A percentile compares a stretch with the other conserved stretches of the same genome.
Evolutionary conservation across 306 rosid species (phyloP).

Genomic region (Astragalus membranaceus): DNA sequence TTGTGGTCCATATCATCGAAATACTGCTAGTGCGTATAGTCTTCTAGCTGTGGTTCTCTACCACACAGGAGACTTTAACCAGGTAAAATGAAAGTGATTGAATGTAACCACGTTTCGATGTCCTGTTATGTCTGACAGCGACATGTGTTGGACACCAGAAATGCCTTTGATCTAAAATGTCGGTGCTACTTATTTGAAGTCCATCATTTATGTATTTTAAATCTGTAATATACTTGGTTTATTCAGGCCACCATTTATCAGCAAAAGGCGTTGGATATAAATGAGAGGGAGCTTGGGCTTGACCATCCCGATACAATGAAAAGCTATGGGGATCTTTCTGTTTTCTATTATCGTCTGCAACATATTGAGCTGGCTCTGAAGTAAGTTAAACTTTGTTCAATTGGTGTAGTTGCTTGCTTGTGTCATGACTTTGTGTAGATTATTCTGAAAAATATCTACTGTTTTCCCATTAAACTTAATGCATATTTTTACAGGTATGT

Average conservation of each 20-base stretch:
- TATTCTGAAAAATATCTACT: slow-evolving; percentile 17
- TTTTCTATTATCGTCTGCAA: slow-evolving; percentile 91
- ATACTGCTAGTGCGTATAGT: slow-evolving; percentile 94
- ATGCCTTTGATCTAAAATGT: too few species aligned
- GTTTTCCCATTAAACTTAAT: slow-evolving; percentile 22
- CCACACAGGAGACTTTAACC: slow-evolving; percentile 97
- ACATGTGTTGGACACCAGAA: too few species aligned
- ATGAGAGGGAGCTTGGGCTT: slow-evolving; percentile 96
- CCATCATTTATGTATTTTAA: neutral
- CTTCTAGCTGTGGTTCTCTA: slow-evolving; percentile 96
- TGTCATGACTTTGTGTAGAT: neutral
- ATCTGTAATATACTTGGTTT: neutral
- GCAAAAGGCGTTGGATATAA: slow-evolving; percentile 89
- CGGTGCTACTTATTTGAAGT: too few species aligned
- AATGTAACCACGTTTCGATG: too few species aligned
- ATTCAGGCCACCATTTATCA: slow-evolving; percentile 92
- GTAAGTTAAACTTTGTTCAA: slow-evolving; percentile 43
- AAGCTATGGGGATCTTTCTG: slow-evolving; percentile 98
- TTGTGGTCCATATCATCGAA: slow-evolving; percentile 94
- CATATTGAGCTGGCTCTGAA: slow-evolving; percentile 91
- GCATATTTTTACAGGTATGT: slow-evolving; percentile 55
- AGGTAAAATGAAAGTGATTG: slow-evolving; percentile 32
- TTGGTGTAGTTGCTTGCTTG: slow-evolving; percentile 10
- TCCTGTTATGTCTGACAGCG: too few species aligned
- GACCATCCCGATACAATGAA: slow-evolving; percentile 99